phyloP scores from a whole-genome alignment of 192 early-diverging fungal genomes.

The Diversispora epigaea region DNA sequence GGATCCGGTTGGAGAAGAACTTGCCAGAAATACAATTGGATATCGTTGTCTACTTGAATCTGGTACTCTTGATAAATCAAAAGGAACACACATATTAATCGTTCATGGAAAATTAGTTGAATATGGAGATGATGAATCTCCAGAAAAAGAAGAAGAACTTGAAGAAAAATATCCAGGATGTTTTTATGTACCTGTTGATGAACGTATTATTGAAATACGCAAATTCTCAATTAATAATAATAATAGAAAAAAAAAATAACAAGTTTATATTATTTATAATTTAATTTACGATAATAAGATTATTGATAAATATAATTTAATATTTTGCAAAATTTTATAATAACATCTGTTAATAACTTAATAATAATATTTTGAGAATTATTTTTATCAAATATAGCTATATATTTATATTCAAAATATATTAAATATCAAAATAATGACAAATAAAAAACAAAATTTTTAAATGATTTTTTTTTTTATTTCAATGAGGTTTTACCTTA shows the following conservation, averaged over 20 bases:
- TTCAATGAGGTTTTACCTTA: no score
- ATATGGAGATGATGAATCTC: constrained; percentile 7
- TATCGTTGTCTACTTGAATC: no score
- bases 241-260: constrained; percentile 24
- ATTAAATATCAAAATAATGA: no score
- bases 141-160: constrained; percentile 19
- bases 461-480: no score
- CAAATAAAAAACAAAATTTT: no score
- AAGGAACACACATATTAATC: constrained; percentile 21
- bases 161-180: constrained; percentile 8
- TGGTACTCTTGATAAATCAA: no score
- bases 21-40: no score
- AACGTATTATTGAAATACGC: constrained; percentile 6
- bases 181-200: constrained; percentile 11
- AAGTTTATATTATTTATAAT: constrained; percentile 28
- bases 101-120: constrained; percentile 13
- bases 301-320: constrained; percentile 7
- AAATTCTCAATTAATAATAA: constrained; percentile 7
- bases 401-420: constrained; percentile 27
- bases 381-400: constrained; percentile 1
- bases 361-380: constrained; percentile 22
- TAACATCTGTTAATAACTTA: constrained; percentile 28
- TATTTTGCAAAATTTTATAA: no score
- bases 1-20: no score
- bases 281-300: constrained; percentile 21